Evolutionary conservation across 2,329 filamentous ascomycete genomes (phyloP).

Genomic region (Botrytis fragariae): DNA sequence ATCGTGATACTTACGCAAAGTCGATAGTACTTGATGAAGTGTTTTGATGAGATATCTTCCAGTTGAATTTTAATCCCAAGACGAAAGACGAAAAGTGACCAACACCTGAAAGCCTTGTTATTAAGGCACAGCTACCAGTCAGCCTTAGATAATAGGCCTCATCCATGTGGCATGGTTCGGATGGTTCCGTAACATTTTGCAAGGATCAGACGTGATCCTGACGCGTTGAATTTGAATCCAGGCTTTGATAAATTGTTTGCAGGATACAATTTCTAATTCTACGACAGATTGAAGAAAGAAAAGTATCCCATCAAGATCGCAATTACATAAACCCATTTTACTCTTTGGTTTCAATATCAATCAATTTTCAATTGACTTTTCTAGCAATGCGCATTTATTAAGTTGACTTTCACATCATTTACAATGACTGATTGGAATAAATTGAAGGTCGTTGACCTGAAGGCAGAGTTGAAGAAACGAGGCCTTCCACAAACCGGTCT

Average conservation of each 20-base stretch:
- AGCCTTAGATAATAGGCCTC: neutral
- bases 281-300: neutral
- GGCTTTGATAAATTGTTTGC: constrained; percentile 16
- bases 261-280: constrained; percentile 2
- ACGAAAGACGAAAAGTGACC: neutral
- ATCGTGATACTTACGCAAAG: neutral
- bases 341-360: neutral
- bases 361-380: neutral
- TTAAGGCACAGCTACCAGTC: neutral
- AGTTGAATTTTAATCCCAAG: neutral
- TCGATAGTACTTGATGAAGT: neutral
- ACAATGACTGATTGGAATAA: constrained; percentile 53
- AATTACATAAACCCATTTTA: neutral
- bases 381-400: constrained; percentile 1
- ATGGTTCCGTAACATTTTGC: neutral
- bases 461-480: constrained; percentile 69
- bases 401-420: neutral
- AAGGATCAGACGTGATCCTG: constrained; percentile 14
- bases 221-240: constrained; percentile 18
- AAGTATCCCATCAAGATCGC: neutral
- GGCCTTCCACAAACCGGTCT: constrained; percentile 68
- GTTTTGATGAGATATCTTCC: neutral
- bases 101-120: neutral
- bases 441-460: constrained; percentile 73
- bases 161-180: neutral